These are phyloP conservation scores for Nidularia sp. DNA, from an alignment of 768 basidiomycete species.

Conservation along the genomic window DNA sequence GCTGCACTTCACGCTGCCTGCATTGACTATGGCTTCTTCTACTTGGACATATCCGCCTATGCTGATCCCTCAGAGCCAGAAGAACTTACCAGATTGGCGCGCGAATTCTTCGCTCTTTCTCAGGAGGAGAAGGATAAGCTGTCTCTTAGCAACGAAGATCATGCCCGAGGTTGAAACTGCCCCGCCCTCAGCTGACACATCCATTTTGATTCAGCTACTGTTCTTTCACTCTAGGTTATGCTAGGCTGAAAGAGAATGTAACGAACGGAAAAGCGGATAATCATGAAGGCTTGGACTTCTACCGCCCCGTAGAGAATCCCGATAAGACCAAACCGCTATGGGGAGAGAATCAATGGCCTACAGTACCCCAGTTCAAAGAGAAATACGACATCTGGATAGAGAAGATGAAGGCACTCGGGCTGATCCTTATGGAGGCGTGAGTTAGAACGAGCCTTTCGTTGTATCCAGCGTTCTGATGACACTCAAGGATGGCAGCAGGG, in stretches of 20 bases:
- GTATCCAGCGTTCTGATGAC: too few relatives aligned
- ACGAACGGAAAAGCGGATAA: constrained; percentile 83
- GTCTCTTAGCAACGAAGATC: constrained; percentile 63
- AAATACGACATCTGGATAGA: constrained; percentile 73
- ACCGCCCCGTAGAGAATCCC: constrained; percentile 65
- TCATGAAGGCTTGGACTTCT: constrained; percentile 84
- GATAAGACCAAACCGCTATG: constrained; percentile 70
- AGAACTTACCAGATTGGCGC: constrained; percentile 59
- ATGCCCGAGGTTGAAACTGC: constrained; percentile 59
- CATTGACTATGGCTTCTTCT: constrained; percentile 84
- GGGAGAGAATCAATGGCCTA: constrained; percentile 89
- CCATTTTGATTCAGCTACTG: neutral
- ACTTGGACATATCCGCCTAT: constrained; percentile 66
- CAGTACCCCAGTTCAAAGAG: constrained; percentile 48
- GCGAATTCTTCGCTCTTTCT: constrained; percentile 69
- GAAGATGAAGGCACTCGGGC: constrained; percentile 82
- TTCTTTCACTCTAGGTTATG: constrained; percentile 70
- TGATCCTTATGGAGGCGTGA: constrained; percentile 84
- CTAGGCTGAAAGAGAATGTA: constrained; percentile 76
- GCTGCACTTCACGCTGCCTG: constrained; percentile 71
- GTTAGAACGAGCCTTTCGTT: too few relatives aligned
- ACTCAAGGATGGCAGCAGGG: constrained; percentile 80
- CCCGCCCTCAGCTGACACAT: neutral
- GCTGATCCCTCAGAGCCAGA: constrained; percentile 56
- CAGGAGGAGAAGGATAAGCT: constrained; percentile 78